phyloP scores from a whole-genome alignment of 2,329 filamentous ascomycete species.

The Ophidiomyces ophidiicola region DNA sequence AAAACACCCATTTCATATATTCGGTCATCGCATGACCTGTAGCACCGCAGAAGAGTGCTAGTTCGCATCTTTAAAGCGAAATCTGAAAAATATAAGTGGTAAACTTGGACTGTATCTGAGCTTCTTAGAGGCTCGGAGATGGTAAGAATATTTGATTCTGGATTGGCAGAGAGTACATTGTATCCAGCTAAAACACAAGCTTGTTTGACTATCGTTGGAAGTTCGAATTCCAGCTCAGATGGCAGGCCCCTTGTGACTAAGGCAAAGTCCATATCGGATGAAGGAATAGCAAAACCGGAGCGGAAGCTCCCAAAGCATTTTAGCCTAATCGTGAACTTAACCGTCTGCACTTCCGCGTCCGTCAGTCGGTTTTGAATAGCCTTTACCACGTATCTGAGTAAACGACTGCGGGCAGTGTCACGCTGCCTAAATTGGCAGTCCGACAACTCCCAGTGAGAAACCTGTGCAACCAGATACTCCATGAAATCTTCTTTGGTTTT shows the following conservation, averaged over 20 bases:
- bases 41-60: conserved; percentile 69
- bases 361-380: conserved; percentile 6
- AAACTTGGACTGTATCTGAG: neutral
- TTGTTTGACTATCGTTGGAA: conserved; percentile 65
- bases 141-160: conserved; percentile 61
- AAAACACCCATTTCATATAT: conserved; percentile 71
- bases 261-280: conserved; percentile 76
- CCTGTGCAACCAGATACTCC: conserved; percentile 3
- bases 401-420: conserved; percentile 8
- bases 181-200: conserved; percentile 35
- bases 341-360: neutral
- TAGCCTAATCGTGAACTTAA: conserved; percentile 30
- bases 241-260: conserved; percentile 37
- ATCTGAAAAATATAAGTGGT: conserved; percentile 80
- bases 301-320: conserved; percentile 67
- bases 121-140: conserved; percentile 68
- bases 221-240: conserved; percentile 46
- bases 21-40: conserved; percentile 64
- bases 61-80: conserved; percentile 66
- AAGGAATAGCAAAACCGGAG: conserved; percentile 74
- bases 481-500: conserved; percentile 10
- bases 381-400: conserved; percentile 1
- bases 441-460: conserved; percentile 8
- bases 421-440: neutral
- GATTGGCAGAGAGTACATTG: conserved; percentile 54